Percentiles rank a stretch among this genome's conserved stretches.
Evolutionary conservation across 2,329 filamentous ascomycete species (phyloP).

Genomic region (Samsoniella hepiali): DNA sequence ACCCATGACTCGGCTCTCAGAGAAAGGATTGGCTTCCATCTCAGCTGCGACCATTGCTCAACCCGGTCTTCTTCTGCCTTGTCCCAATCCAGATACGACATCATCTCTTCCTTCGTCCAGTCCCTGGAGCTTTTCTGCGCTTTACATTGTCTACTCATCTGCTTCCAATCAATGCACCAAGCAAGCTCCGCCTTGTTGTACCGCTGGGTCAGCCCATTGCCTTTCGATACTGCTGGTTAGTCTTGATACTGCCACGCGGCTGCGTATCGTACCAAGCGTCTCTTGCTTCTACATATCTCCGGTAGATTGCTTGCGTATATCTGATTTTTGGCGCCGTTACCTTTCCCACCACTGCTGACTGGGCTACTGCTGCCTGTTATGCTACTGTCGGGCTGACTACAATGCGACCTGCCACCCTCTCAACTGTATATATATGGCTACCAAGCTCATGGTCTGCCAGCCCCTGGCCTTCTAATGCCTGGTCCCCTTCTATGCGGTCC

Average conservation of each 20-base stretch:
- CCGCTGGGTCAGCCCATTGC: slow-evolving; percentile 21
- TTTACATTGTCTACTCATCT: slow-evolving; percentile 19
- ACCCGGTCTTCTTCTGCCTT: slow-evolving; percentile 24
- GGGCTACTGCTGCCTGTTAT: too few relatives aligned
- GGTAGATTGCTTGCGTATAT: too few relatives aligned
- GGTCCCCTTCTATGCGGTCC: too few relatives aligned
- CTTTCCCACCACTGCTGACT: too few relatives aligned
- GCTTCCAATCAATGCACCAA: slow-evolving; percentile 24
- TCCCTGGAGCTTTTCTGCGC: slow-evolving; percentile 20
- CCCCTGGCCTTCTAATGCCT: too few relatives aligned
- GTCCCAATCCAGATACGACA: slow-evolving; percentile 26
- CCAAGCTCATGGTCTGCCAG: too few relatives aligned
- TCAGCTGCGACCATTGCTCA: slow-evolving; percentile 20
- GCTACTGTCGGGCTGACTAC: too few relatives aligned
- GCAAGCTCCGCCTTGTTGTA: slow-evolving; percentile 22
- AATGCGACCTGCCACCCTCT: too few relatives aligned
- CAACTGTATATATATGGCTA: too few relatives aligned
- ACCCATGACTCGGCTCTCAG: slow-evolving; percentile 13
- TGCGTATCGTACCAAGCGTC: slow-evolving; percentile 22
- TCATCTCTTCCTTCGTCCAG: slow-evolving; percentile 26
- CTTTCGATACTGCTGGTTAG: slow-evolving; percentile 25
- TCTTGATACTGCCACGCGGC: slow-evolving; percentile 21
- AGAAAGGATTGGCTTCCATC: slow-evolving; percentile 16
- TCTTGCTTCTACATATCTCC: slow-evolving; percentile 23
- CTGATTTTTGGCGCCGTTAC: too few relatives aligned